phyloP scores from a whole-genome alignment of 1,284 basidiomycete species.

The Ustilago shanxiensis region DNA sequence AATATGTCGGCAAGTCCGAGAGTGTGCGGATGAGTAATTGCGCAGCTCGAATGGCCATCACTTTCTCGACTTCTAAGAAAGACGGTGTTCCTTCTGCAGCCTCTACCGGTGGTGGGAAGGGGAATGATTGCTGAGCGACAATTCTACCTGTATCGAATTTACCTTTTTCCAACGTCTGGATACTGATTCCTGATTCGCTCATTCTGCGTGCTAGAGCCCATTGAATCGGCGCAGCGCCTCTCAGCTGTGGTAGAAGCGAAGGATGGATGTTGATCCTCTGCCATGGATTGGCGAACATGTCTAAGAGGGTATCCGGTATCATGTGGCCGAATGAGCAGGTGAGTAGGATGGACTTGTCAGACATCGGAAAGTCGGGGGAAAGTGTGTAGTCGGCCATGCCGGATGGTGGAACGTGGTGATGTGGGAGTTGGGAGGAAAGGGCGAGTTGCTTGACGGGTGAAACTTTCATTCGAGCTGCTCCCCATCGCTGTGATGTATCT shows the following conservation, averaged over 20 bases:
- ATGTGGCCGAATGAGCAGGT: conserved; percentile 95
- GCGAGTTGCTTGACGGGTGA: conserved; percentile 61
- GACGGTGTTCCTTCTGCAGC: conserved; percentile 55
- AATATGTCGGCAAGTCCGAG: conserved; percentile 74
- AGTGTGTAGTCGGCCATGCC: conserved; percentile 41
- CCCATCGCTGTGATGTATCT: conserved; percentile 66
- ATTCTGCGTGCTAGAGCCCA: conserved; percentile 75
- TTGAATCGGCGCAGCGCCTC: conserved; percentile 93
- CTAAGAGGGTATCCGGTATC: conserved; percentile 78
- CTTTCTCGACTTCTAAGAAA: conserved; percentile 76
- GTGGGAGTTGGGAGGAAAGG: conserved; percentile 24
- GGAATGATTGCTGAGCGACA: conserved; percentile 61
- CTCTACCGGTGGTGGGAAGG: conserved; percentile 70
- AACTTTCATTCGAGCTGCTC: conserved; percentile 58
- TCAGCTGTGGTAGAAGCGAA: conserved; percentile 86
- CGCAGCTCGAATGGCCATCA: conserved; percentile 78
- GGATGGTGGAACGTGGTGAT: conserved; percentile 30
- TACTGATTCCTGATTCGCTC: conserved; percentile 48
- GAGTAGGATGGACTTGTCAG: conserved; percentile 75
- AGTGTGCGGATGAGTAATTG: conserved; percentile 79
- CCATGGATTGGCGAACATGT: conserved; percentile 75
- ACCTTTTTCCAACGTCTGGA: conserved; percentile 56
- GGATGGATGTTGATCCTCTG: conserved; percentile 92
- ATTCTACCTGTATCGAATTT: conserved; percentile 57
- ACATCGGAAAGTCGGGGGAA: conserved; percentile 16